A percentile compares a stretch with the other conserved stretches of the same genome.
phyloP scores from a whole-genome alignment of 2,329 filamentous ascomycete genomes.

The Colletotrichum acutatum region DNA sequence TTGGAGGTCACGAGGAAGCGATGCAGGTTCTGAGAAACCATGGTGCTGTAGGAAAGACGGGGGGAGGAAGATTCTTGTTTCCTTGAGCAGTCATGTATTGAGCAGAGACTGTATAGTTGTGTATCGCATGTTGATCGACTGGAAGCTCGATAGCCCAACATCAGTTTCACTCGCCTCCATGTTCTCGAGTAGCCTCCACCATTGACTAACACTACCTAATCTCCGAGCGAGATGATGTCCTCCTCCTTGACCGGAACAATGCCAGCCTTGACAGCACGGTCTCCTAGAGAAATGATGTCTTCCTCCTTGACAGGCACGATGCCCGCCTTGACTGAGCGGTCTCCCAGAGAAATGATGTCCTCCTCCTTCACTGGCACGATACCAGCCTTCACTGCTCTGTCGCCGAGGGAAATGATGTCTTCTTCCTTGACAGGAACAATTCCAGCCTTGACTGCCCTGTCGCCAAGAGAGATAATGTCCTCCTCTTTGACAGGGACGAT shows the following conservation, averaged over 20 bases:
- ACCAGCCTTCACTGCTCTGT: background rate
- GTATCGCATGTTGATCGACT: background rate
- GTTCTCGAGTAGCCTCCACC: background rate
- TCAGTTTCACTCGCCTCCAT: background rate
- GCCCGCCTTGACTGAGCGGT: background rate
- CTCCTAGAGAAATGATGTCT: too few relatives aligned
- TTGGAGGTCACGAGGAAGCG: background rate
- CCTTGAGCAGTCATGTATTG: background rate
- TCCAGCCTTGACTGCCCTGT: background rate
- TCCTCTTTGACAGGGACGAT: background rate
- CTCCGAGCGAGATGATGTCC: background rate
- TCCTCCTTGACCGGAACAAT: background rate
- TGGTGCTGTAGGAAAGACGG: background rate
- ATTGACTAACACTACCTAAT: background rate
- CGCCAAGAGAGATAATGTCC: background rate
- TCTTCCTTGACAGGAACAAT: background rate
- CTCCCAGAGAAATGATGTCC: background rate
- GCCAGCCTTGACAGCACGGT: background rate
- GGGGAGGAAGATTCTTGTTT: background rate
- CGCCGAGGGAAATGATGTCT: background rate
- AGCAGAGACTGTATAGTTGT: background rate
- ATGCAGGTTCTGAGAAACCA: background rate
- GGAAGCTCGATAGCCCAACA: background rate
- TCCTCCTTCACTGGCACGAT: background rate
- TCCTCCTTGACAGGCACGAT: too few relatives aligned